Percentiles rank a stretch among this genome's conserved stretches.
Conservation (phyloP, 176 grass and related monocot species). For the Triticum turgidum region DNA sequence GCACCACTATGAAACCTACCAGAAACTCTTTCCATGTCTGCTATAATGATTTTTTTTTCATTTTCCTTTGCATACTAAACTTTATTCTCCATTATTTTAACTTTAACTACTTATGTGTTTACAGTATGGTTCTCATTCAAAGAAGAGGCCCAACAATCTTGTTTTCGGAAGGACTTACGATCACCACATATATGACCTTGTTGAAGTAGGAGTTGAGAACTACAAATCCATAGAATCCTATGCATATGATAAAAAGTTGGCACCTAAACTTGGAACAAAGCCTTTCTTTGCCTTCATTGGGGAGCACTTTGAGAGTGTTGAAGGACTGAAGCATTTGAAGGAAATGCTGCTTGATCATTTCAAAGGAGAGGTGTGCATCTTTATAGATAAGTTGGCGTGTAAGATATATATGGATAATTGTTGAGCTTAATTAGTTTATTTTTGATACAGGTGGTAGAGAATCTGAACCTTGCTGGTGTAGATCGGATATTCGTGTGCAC, state of each 20-base stretch:
- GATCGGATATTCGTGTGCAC: conserved; percentile 83
- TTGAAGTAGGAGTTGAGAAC: conserved; percentile 93
- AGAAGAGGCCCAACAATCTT: conserved; percentile 95
- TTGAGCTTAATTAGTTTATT: conserved; percentile 11
- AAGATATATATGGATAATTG: neutral
- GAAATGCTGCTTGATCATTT: conserved; percentile 92
- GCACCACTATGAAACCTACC: neutral
- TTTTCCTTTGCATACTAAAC: neutral
- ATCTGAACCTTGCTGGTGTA: conserved; percentile 80
- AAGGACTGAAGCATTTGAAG: conserved; percentile 91
- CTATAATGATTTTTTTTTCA: neutral
- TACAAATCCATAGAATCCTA: conserved; percentile 78
- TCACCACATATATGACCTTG: conserved; percentile 95
- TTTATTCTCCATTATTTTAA: neutral
- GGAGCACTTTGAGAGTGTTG: conserved; percentile 77
- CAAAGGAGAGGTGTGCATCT: conserved; percentile 68
- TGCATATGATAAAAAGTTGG: conserved; percentile 80
- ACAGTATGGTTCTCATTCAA: conserved; percentile 95
- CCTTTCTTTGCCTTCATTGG: conserved; percentile 93
- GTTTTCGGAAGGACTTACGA: conserved; percentile 83
- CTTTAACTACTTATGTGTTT: neutral
- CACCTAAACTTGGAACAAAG: conserved; percentile 82
- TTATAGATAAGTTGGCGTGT: neutral
- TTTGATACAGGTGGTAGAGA: conserved; percentile 73
- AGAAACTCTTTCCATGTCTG: neutral